Base-by-base conservation (phyloP, 192 early-diverging fungal genomes). In the Linderina pennispora region DNA sequence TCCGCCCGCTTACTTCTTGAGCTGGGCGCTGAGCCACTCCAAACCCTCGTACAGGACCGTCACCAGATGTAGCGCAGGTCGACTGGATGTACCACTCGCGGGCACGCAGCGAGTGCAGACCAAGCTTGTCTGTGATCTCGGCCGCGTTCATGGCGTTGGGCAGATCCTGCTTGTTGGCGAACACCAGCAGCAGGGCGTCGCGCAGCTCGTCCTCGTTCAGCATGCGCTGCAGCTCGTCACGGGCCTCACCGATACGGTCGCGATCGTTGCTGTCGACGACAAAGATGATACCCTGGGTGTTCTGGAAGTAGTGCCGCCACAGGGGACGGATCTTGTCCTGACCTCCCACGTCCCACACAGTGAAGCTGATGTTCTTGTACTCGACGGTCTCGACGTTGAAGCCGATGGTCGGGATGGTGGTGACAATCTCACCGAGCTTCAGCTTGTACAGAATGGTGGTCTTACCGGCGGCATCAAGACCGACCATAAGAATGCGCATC, bases 91-190 rank as follows among this genome's bases (percentile, higher is more conserved):
- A 90, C 94, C 95, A 98, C 32, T 80, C 75, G 66, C 90, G 82
- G 62, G 81, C 78, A 54, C 81, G 78, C 43, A 94, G 74, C 53
- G 80, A 77, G 50, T 83, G 84, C 55, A 96, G 83, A 26, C 91
- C 86, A 34, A 98, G 85, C 77, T 90, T 88, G 58, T 96, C 92
- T 38, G 86, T 91, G 64, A 97, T 89, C 71, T 96, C 90, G 43
- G 84, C 80, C 50, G 88, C 86, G 60, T 79, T 87, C 90, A 97
- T 93, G 59, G 95, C 91, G 74, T 91, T 90, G 53, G 91, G 90
- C 52, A 95, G 73, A 83, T 98, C 96, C 70, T 98, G 96, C 81
- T 98, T 98, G 85, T 98, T 98, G 74, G 94, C 93, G 77, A 97
- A 92, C 19, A 98, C 89, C 35, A 98, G 66, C 36, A 98, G 75